Percentiles rank a stretch among this genome's conserved stretches.
phyloP scores from a whole-genome alignment of 2,329 filamentous ascomycete species.

The Aspergillus fumigatus region DNA sequence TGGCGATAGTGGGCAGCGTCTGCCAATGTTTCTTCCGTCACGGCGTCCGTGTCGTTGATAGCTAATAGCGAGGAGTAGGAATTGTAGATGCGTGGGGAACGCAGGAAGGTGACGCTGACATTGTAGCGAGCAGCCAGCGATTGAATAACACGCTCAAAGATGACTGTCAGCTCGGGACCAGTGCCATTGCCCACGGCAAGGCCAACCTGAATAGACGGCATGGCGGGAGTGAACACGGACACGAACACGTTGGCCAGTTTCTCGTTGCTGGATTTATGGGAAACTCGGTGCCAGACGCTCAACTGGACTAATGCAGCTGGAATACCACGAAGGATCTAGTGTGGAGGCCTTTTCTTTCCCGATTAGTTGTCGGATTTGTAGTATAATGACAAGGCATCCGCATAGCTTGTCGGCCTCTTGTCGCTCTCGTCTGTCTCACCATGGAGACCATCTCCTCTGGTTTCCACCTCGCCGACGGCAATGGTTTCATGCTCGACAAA shows the following conservation, averaged over 20 bases:
- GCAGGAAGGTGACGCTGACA: neutral
- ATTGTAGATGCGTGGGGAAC: neutral
- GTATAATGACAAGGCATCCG: too few relatives aligned
- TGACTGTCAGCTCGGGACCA: neutral
- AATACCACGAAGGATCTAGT: neutral
- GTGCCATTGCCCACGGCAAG: neutral
- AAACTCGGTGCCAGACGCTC: too few relatives aligned
- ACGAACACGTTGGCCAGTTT: too few relatives aligned
- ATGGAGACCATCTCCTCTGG: neutral
- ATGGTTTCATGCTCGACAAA: neutral
- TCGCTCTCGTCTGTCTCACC: neutral
- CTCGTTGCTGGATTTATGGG: too few relatives aligned
- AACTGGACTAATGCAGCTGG: too few relatives aligned
- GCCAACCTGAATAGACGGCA: neutral
- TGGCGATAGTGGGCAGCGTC: neutral
- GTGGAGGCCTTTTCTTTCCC: neutral
- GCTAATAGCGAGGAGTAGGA: neutral
- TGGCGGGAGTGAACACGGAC: too few relatives aligned
- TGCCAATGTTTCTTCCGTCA: neutral
- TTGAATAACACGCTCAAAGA: slow-evolving; percentile 1
- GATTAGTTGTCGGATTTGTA: too few relatives aligned
- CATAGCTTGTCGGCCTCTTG: neutral
- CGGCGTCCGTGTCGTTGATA: neutral
- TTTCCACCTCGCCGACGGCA: neutral
- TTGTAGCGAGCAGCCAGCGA: neutral